Conservation (phyloP, 2,329 filamentous ascomycete genomes). For the Aspergillus eucalypticola region DNA sequence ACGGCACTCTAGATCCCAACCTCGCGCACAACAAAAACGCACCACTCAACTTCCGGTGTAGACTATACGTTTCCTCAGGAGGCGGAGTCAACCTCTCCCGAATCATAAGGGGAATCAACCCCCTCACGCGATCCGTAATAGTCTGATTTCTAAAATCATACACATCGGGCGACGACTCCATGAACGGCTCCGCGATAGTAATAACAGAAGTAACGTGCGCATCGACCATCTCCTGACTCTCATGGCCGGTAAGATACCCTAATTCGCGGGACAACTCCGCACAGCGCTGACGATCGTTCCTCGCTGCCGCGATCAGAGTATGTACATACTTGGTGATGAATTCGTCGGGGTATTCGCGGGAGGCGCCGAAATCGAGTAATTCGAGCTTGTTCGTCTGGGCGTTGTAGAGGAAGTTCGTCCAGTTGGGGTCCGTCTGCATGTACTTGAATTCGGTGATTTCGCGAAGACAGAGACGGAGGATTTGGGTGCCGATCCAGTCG, state of each 20-base stretch:
- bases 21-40: conserved; percentile 90
- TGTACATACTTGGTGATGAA: conserved; percentile 81
- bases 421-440: conserved; percentile 99
- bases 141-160: conserved; percentile 96
- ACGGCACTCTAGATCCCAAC: conserved; percentile 78
- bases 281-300: conserved; percentile 64
- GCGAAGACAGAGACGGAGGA: conserved; percentile 84
- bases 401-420: conserved; percentile 98
- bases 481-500: conserved; percentile 95
- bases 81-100: conserved; percentile 84
- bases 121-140: conserved; percentile 89
- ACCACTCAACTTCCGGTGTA: conserved; percentile 92
- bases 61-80: conserved; percentile 93
- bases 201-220: conserved; percentile 87
- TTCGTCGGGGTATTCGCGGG: conserved; percentile 74
- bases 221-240: conserved; percentile 81
- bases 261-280: conserved; percentile 70
- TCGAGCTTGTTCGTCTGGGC: conserved; percentile 70
- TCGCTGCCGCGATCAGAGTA: conserved; percentile 77
- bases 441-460: conserved; percentile 94
- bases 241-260: conserved; percentile 89
- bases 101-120: conserved; percentile 89
- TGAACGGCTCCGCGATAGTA: conserved; percentile 90
- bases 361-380: conserved; percentile 93
- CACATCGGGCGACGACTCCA: conserved; percentile 70